Base-by-base conservation (phyloP, 2,329 filamentous ascomycete species). In the Myriangium duriaei region DNA sequence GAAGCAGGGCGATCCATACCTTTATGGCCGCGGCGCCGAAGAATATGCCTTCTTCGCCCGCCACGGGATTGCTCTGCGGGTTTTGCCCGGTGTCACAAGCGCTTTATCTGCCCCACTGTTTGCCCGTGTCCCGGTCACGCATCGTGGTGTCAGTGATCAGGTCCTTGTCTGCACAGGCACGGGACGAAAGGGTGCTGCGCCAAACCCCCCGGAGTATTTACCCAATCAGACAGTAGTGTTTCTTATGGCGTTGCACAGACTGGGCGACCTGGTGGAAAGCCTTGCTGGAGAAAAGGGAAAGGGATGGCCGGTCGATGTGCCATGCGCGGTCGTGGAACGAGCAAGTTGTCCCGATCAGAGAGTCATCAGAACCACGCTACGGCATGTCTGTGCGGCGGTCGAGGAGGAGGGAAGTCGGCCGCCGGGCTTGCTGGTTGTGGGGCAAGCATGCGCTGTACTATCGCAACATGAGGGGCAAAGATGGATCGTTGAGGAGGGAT, bases 161-260 rank as follows among this genome's bases (percentile, higher is more conserved):
- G 79, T 98, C 0, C 69, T 98, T 16, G 73, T 98, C n/a, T 96
- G 91, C 62, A 98, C 91, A 0, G 91, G 91, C 0, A 98, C 91
- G 0, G 91, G 91, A 1, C 76, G 91, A 51, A 92, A 93, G 61
- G 91, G 91, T 10, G 80, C 74, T 39, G 68, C 84, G 1, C 86
- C 86, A 0, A 65, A 74, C n/a, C 85, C 86, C 21, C 91, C 91
- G 0, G 77, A 78, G 45, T 94, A 77, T 56, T 74, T 87, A 0
- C 57, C 69, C 2, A 80, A 73, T 6, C 72, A 87, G 41, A 96
- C 91, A 0, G 82, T 91, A 1, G 82, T 98, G 3, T 94, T 96
- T 47, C 64, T 98, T 33, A 98, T 98, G 91, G 85, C 85, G 3
- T 63, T 98, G 45, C 91, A 98, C 61, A 74, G 91, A 36, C 76